Conservation (phyloP, 2,329 filamentous ascomycete genomes). For the Thermoascus crustaceus region DNA sequence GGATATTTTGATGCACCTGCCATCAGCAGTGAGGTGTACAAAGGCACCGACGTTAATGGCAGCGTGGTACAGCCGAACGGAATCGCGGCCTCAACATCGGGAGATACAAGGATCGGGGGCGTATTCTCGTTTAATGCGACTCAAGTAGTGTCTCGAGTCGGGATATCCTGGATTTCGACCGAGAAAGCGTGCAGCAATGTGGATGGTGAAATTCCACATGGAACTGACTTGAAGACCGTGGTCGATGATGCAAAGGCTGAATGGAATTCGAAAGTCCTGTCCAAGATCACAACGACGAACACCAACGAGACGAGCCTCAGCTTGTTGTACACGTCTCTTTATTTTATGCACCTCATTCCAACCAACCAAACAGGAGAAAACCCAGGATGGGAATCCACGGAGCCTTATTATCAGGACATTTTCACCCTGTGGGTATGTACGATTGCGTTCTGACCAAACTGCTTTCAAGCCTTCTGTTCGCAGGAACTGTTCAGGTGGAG, state of each 20-base stretch:
- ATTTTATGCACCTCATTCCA: constrained; percentile 61
- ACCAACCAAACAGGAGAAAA: constrained; percentile 66
- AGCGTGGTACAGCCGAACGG: constrained; percentile 22
- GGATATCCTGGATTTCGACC: constrained; percentile 60
- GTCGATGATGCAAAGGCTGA: constrained; percentile 40
- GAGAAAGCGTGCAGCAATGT: constrained; percentile 53
- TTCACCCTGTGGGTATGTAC: constrained; percentile 56
- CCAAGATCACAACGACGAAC: constrained; percentile 55
- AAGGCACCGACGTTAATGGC: constrained; percentile 16
- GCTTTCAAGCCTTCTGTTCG: constrained; percentile 17
- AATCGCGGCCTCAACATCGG: constrained; percentile 34
- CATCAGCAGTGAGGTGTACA: constrained; percentile 21
- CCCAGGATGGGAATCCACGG: constrained; percentile 53
- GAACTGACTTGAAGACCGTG: constrained; percentile 37
- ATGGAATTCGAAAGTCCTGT: constrained; percentile 57
- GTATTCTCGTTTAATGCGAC: constrained; percentile 47
- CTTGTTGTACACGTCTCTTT: constrained; percentile 59
- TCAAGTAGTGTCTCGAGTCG: constrained; percentile 50
- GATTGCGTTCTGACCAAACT: background rate
- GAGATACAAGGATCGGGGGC: constrained; percentile 33
- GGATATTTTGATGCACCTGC: constrained; percentile 47
- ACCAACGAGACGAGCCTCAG: constrained; percentile 48
- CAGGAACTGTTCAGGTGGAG: no score
- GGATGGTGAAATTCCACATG: constrained; percentile 47
- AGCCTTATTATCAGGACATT: constrained; percentile 65